phyloP scores from a whole-genome alignment of 768 basidiomycete species.

The Hypholoma sublateritium region DNA sequence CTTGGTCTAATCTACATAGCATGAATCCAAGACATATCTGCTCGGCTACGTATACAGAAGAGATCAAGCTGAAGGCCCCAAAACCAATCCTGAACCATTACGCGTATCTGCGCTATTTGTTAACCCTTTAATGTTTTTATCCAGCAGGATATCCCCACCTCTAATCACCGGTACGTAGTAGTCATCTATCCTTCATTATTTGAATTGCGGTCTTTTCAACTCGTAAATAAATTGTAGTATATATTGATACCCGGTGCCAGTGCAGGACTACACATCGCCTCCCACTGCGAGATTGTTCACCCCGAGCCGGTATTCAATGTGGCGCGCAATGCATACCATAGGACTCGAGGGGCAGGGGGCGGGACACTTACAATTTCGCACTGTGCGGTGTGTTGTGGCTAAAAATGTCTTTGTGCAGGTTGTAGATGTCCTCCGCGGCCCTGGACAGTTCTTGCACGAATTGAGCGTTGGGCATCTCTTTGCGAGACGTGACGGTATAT shows the following conservation, averaged over 20 bases:
- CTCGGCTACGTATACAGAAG: no score
- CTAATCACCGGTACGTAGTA: background rate
- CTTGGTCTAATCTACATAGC: no score
- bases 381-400: conserved; percentile 19
- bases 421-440: conserved; percentile 66
- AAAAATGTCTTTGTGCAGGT: conserved; percentile 43
- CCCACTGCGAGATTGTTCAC: background rate
- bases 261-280: background rate
- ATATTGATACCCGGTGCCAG: background rate
- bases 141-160: no score
- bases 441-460: conserved; percentile 70
- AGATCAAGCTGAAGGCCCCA: no score
- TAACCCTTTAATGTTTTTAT: no score
- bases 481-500: conserved; percentile 86
- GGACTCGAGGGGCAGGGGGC: background rate
- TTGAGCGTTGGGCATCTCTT: conserved; percentile 75
- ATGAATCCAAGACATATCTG: no score
- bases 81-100: no score
- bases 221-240: background rate
- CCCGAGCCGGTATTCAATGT: background rate
- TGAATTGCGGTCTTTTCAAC: background rate
- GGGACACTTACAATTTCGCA: conserved; percentile 29
- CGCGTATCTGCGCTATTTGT: no score
- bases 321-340: background rate
- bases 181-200: background rate